Base-by-base conservation (phyloP, 2,329 filamentous ascomycete genomes). In the Xylariaceae sp. region DNA sequence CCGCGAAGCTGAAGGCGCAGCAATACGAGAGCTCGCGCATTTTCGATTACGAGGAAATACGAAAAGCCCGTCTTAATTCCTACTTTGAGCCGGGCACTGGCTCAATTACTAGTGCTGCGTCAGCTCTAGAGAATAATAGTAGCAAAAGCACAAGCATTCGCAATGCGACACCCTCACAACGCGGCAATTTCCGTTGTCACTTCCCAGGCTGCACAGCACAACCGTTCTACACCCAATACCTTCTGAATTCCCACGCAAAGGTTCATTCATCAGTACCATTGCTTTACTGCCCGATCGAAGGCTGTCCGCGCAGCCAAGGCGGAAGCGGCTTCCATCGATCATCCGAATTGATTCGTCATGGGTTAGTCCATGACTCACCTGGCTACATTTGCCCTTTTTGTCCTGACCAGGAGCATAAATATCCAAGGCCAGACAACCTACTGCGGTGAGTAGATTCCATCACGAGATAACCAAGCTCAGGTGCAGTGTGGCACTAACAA, bases 351-450 rank as follows among this genome's bases (percentile, higher is more conserved):
- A 83, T 83, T 32, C 65, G 80, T 17, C 80, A 84, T 56, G 89
- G 90, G 1, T 74, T 97, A 3, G 92, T 97, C 3, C 92, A 98
- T 57, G 83, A 88, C 50, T 94, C 88, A 6, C 92, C 92, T 1
- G 90, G 90, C 44, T 98, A 97, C 56, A 81, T 95, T 19, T 98
- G 92, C 60, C 92, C 92, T 0, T 97, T 96, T 59, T 98, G 92
- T 61, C 85, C 88, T 1, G 88, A 95, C 55, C 76, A 88, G 50
- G 88, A 96, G 59, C 90, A 96, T 62, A 89, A 85, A 59, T 97
- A 97, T 60, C 92, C 92, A 4, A 74, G 92, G 51, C 92, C 92
- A 23, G 92, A 98, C 61, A 97, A 97, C 69, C 68, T 98, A 40
- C 90, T 96, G 68, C 81, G 90, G 87, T 94, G 70, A 32, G 33